Conservation (phyloP, 352 stramenopile genomes). For the Globisporangium cederbergense region DNA sequence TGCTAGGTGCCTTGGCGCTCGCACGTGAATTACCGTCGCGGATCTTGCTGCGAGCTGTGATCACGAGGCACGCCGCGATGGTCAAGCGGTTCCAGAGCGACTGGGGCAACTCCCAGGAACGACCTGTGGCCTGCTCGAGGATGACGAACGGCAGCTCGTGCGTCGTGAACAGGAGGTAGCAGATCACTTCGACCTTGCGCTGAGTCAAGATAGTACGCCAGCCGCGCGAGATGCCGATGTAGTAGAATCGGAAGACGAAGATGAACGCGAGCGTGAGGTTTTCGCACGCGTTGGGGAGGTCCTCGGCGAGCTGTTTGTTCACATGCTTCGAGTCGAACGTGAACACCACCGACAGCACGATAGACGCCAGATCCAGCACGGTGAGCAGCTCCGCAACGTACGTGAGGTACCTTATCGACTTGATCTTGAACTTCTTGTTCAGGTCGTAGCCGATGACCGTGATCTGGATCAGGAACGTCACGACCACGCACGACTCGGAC, state of each 20-base stretch:
- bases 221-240: conserved; percentile 25
- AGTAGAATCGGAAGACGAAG: conserved; percentile 42
- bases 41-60: too few relatives aligned
- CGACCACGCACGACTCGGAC: conserved; percentile 28
- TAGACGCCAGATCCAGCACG: background rate
- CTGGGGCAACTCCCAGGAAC: conserved; percentile 35
- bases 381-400: conserved; percentile 23
- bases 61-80: conserved; percentile 20
- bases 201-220: conserved; percentile 5
- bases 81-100: conserved; percentile 37
- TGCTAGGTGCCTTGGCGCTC: too few relatives aligned
- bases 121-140: conserved; percentile 8
- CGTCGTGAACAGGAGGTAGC: conserved; percentile 26
- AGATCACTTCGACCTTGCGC: conserved; percentile 21
- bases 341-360: conserved; percentile 1
- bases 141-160: conserved; percentile 39
- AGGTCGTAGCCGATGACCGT: conserved; percentile 30
- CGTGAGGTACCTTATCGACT: conserved; percentile 24
- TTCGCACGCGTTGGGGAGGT: conserved; percentile 29
- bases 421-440: conserved; percentile 23
- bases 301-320: conserved; percentile 11
- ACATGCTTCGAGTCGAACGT: conserved; percentile 3
- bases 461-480: conserved; percentile 42
- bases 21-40: too few relatives aligned
- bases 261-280: conserved; percentile 31